Conservation (phyloP, 1,284 basidiomycete genomes). For the Rhodofomes roseus region DNA sequence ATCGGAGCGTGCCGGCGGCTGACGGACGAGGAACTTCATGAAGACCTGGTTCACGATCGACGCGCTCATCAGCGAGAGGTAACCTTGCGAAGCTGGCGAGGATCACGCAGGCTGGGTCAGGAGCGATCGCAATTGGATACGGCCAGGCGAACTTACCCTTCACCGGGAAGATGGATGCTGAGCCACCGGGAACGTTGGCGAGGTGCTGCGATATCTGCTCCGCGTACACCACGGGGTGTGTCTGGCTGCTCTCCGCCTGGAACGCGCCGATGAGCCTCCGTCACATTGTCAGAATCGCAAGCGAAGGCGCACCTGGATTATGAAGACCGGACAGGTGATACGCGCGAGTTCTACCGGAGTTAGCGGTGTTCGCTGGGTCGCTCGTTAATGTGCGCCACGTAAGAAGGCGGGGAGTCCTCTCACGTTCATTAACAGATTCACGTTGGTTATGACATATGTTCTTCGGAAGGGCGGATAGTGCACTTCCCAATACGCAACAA, state of each 20-base stretch:
- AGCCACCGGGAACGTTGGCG: conserved; percentile 44
- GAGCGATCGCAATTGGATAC: conserved; percentile 1
- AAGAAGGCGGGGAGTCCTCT: conserved; percentile 19
- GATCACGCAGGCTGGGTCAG: background rate
- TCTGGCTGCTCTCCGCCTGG: conserved; percentile 58
- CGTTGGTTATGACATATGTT: conserved; percentile 46
- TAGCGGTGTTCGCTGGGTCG: conserved; percentile 48
- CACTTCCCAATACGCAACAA: conserved; percentile 62
- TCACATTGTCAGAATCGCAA: background rate
- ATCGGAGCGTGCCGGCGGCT: conserved; percentile 47
- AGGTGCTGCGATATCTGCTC: conserved; percentile 48
- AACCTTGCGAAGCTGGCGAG: conserved; percentile 43
- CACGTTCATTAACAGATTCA: conserved; percentile 58
- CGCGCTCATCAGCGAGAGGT: conserved; percentile 48
- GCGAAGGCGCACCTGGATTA: conserved; percentile 56
- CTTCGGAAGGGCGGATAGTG: conserved; percentile 50
- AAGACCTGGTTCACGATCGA: conserved; percentile 67
- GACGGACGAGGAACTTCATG: conserved; percentile 53
- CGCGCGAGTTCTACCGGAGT: conserved; percentile 42
- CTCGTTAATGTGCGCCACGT: background rate
- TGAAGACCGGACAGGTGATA: conserved; percentile 60
- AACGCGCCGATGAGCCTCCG: background rate
- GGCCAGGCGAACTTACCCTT: conserved; percentile 44
- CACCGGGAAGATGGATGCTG: conserved; percentile 50
- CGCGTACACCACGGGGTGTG: conserved; percentile 54